Conservation (phyloP, 2,329 filamentous ascomycete genomes). For the Pseudogymnoascus sp. region DNA sequence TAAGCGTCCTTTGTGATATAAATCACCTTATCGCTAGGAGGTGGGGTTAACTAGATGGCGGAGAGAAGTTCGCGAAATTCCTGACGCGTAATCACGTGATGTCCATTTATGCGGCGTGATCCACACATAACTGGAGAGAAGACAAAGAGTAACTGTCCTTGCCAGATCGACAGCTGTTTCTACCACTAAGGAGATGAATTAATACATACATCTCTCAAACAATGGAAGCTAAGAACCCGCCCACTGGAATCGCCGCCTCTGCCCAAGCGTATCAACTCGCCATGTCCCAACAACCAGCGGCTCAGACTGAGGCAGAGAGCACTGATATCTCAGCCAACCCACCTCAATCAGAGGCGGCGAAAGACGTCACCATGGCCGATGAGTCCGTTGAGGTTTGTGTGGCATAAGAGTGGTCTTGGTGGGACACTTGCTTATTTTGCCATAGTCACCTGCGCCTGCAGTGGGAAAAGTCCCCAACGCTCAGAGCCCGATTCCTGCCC, state of each 20-base stretch:
- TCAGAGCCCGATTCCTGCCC: constrained; percentile 24
- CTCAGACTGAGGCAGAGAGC: constrained; percentile 14
- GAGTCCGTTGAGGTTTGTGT: neutral
- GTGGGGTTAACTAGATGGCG: neutral
- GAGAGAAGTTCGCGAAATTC: constrained; percentile 1
- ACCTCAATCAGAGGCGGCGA: neutral
- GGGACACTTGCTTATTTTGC: neutral
- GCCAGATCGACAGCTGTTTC: neutral
- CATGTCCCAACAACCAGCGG: constrained; percentile 23
- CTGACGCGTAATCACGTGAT: neutral
- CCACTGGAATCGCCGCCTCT: constrained; percentile 21
- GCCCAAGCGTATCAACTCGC: constrained; percentile 24
- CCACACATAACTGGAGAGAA: neutral
- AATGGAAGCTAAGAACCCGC: neutral
- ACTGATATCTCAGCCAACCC: constrained; percentile 1
- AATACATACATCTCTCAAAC: neutral
- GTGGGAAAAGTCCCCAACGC: constrained; percentile 21
- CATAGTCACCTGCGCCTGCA: constrained; percentile 22
- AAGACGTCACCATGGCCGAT: neutral
- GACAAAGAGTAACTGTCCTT: neutral
- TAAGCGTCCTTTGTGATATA: neutral
- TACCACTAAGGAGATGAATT: constrained; percentile 1
- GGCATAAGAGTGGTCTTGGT: neutral
- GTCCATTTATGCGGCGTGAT: neutral
- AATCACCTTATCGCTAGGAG: neutral